Conservation (phyloP, 257 asterid species). For the Lantana camara region DNA sequence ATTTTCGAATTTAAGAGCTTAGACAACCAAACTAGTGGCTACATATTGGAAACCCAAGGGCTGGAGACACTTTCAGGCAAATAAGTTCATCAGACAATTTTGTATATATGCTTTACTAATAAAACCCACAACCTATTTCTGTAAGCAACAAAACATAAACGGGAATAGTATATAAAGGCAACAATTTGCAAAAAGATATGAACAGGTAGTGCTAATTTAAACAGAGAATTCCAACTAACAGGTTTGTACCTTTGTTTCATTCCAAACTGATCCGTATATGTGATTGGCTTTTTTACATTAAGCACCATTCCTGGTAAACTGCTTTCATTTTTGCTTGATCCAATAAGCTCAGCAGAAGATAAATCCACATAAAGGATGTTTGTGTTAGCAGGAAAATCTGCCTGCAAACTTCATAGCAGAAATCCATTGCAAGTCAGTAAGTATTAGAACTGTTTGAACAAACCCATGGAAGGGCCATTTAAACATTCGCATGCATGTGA, state of each 20-base stretch:
- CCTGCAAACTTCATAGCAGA: slow-evolving; percentile 72
- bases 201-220: slow-evolving; percentile 15
- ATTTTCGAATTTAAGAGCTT: background rate
- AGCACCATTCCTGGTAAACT: slow-evolving; percentile 97
- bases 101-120: background rate
- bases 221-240: slow-evolving; percentile 8
- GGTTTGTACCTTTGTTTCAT: slow-evolving; percentile 84
- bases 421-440: slow-evolving; percentile 38
- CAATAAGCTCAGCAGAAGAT: slow-evolving; percentile 83
- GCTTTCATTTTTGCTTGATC: slow-evolving; percentile 62
- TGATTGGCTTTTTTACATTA: slow-evolving; percentile 77
- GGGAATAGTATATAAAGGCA: background rate
- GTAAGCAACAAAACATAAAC: background rate
- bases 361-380: slow-evolving; percentile 92
- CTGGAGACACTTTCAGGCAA: background rate
- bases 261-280: slow-evolving; percentile 83
- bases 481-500: background rate
- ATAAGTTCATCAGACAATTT: background rate
- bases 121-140: background rate
- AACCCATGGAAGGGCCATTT: slow-evolving; percentile 5
- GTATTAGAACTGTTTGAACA: slow-evolving; percentile 27
- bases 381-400: slow-evolving; percentile 93
- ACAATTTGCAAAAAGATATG: background rate
- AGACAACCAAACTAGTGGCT: slow-evolving; percentile 10
- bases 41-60: slow-evolving; percentile 9